These are phyloP conservation scores for Trichoderma virens DNA, from an alignment of 495 filamentous ascomycete species.

Conservation along the genomic window DNA sequence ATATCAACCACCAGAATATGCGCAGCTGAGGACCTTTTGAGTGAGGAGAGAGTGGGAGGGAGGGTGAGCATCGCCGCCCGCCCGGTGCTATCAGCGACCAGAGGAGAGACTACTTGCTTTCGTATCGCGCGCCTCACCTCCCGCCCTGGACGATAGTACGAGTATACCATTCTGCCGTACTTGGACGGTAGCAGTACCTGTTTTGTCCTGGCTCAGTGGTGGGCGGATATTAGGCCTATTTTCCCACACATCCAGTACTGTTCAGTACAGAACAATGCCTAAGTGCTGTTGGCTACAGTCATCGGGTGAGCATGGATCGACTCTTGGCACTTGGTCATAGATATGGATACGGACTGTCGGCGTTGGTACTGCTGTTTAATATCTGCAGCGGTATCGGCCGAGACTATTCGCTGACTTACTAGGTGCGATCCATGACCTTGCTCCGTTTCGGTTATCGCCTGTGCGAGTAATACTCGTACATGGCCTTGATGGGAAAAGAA, in stretches of 20 bases:
- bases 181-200: background rate
- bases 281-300: background rate
- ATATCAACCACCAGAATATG: background rate
- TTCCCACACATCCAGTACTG: too few relatives aligned
- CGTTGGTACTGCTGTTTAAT: background rate
- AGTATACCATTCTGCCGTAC: background rate
- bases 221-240: too few relatives aligned
- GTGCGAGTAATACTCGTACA: too few relatives aligned
- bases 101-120: background rate
- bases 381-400: background rate
- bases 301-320: background rate
- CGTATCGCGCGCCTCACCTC: background rate
- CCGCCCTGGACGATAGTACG: background rate
- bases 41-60: background rate
- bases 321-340: background rate
- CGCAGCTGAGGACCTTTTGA: background rate
- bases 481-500: too few relatives aligned
- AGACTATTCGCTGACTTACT: background rate
- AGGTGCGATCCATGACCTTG: background rate
- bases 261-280: too few relatives aligned
- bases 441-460: too few relatives aligned
- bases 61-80: background rate
- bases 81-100: background rate
- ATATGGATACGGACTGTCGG: background rate
- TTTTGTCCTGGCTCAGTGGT: too few relatives aligned